Percentiles rank a stretch among this genome's conserved stretches.
These are phyloP conservation scores for Calonectria hongkongensis DNA, from an alignment of 2,329 filamentous ascomycete species.

Conservation along the genomic window DNA sequence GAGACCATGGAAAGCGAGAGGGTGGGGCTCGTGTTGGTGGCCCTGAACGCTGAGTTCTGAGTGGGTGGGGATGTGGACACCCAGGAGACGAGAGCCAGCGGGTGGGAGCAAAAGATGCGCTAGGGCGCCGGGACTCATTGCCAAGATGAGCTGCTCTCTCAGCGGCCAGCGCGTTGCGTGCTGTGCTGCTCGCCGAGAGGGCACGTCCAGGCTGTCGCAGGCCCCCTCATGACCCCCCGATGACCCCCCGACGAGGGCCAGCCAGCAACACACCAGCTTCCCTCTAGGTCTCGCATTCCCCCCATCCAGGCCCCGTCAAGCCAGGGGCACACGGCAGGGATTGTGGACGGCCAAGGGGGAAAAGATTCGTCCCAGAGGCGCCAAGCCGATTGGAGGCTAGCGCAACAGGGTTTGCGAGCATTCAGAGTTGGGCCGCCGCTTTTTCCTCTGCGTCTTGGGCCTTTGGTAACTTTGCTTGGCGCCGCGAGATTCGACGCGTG, in stretches of 20 bases:
- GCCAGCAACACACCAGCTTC: constrained; percentile 12
- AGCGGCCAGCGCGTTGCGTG: background rate
- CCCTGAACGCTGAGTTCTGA: constrained; percentile 38
- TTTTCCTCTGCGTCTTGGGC: constrained; percentile 2
- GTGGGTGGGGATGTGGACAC: constrained; percentile 27
- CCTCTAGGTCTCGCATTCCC: constrained; percentile 10
- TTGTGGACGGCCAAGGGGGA: constrained; percentile 17
- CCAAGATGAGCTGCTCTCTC: background rate
- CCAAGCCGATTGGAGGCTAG: background rate
- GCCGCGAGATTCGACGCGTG: constrained; percentile 14
- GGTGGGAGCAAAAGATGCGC: constrained; percentile 14
- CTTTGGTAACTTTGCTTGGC: constrained; percentile 19
- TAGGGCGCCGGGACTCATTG: background rate
- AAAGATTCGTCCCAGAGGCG: constrained; percentile 16
- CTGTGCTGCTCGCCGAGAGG: background rate
- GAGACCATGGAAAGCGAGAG: constrained; percentile 16
- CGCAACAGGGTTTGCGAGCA: constrained; percentile 26
- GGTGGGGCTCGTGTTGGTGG: constrained; percentile 26
- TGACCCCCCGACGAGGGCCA: constrained; percentile 1
- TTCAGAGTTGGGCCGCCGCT: constrained; percentile 29
- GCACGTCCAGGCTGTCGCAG: background rate
- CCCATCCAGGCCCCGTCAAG: constrained; percentile 24
- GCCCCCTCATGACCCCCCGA: background rate
- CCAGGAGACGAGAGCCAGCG: constrained; percentile 45
- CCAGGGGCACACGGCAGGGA: constrained; percentile 16